Percentiles rank a stretch among this genome's conserved stretches.
phyloP scores from a whole-genome alignment of 257 asterid species.

The Solanum bulbocastanum region DNA sequence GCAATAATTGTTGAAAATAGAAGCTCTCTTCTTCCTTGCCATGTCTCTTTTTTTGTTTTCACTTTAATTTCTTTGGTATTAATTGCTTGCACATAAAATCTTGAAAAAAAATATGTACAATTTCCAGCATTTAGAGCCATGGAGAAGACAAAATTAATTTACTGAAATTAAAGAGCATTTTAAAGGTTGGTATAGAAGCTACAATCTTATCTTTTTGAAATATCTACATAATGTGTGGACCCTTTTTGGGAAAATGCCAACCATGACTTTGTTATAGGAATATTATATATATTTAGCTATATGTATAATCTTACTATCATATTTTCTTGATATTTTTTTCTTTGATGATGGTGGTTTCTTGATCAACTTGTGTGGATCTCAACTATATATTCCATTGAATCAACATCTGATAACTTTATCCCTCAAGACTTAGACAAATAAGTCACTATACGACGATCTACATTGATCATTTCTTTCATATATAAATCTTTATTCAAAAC shows the following conservation, averaged over 20 bases:
- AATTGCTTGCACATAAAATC: conserved; percentile 11
- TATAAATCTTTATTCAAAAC: no score
- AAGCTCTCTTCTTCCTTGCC: conserved; percentile 45
- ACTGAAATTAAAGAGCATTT: not conserved
- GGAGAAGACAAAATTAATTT: not conserved
- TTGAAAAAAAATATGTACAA: conserved; percentile 6
- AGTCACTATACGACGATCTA: not conserved
- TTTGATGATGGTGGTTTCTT: not conserved
- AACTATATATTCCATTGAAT: not conserved
- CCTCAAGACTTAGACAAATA: not conserved
- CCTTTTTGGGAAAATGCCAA: not conserved
- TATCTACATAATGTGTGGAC: not conserved
- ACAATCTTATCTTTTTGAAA: not conserved
- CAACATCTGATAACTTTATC: not conserved
- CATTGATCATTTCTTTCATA: not conserved
- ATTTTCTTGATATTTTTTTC: not conserved
- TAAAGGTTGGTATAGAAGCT: not conserved
- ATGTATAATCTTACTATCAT: no score
- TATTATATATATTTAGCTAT: not conserved
- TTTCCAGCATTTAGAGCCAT: conserved; percentile 31
- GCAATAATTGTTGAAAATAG: conserved; percentile 29
- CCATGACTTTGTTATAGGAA: not conserved
- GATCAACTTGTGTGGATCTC: not conserved
- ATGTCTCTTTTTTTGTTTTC: conserved; percentile 4
- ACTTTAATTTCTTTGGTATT: conserved; percentile 7